These are phyloP conservation scores for Xylariaceae sp. DNA, from an alignment of 2,329 filamentous ascomycete species.

Conservation along the genomic window DNA sequence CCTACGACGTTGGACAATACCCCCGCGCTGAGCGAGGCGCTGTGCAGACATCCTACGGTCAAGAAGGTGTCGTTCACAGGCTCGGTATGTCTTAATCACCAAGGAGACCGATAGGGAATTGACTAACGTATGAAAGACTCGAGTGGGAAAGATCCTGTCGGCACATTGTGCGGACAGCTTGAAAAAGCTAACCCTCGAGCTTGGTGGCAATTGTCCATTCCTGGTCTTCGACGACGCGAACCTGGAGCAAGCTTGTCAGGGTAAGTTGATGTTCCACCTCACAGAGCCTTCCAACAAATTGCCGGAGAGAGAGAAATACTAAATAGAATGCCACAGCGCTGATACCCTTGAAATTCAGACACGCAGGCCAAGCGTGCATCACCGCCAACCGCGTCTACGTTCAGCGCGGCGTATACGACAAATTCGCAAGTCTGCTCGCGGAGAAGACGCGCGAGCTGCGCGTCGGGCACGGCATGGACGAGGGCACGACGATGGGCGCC, in stretches of 20 bases:
- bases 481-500: conserved; percentile 64
- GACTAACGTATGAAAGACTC: conserved; percentile 54
- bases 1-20: conserved; percentile 54
- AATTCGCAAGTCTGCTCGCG: conserved; percentile 62
- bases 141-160: conserved; percentile 72
- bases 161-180: conserved; percentile 67
- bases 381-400: conserved; percentile 71
- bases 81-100: conserved; percentile 32
- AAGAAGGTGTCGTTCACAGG: conserved; percentile 81
- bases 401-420: conserved; percentile 66
- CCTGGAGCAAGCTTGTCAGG: conserved; percentile 64
- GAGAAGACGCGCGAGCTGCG: conserved; percentile 60
- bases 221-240: conserved; percentile 74
- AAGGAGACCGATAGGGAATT: neutral
- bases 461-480: conserved; percentile 65
- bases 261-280: conserved; percentile 30
- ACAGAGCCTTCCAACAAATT: neutral
- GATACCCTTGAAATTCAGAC: conserved; percentile 49
- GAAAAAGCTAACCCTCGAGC: conserved; percentile 74
- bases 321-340: conserved; percentile 29
- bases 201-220: conserved; percentile 74
- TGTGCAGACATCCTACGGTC: conserved; percentile 53
- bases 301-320: neutral
- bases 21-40: conserved; percentile 52
- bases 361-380: conserved; percentile 70